Evolutionary conservation across 352 stramenopile genomes (phyloP).

Genomic region (Aphanomyces invadans): DNA sequence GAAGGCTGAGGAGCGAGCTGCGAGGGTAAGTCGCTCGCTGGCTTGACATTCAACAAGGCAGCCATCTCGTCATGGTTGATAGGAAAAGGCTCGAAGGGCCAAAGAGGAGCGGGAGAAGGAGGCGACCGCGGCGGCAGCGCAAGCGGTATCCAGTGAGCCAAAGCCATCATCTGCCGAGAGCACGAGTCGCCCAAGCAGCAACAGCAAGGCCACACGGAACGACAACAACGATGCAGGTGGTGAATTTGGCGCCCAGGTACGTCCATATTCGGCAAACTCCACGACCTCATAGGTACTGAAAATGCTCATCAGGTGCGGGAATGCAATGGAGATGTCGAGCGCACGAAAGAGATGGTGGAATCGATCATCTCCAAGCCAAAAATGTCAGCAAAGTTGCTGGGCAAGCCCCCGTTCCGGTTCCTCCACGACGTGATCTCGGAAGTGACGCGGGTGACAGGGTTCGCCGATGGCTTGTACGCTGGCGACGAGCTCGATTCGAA

Average conservation of each 20-base stretch:
- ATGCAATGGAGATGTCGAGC: slow-evolving; percentile 69
- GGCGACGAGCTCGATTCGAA: slow-evolving; percentile 85
- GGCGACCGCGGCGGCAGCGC: slow-evolving; percentile 21
- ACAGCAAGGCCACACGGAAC: slow-evolving; percentile 41
- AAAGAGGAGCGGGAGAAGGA: slow-evolving; percentile 32
- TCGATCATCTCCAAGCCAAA: slow-evolving; percentile 80
- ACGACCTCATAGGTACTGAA: no score
- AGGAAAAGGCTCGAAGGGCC: slow-evolving; percentile 11
- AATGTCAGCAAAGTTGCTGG: slow-evolving; percentile 73
- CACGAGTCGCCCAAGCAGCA: slow-evolving; percentile 34
- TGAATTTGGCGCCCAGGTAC: slow-evolving; percentile 12
- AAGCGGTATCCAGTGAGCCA: slow-evolving; percentile 1
- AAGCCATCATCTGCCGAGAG: slow-evolving; percentile 27
- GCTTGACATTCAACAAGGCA: neutral
- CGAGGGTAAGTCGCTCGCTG: neutral
- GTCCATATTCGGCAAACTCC: no score
- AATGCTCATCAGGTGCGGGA: slow-evolving; percentile 57
- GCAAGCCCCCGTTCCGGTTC: slow-evolving; percentile 84
- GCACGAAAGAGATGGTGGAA: slow-evolving; percentile 64
- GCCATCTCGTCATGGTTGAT: neutral
- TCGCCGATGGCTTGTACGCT: slow-evolving; percentile 76
- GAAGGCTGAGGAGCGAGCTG: slow-evolving; percentile 27
- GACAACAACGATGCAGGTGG: slow-evolving; percentile 16
- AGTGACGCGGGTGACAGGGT: slow-evolving; percentile 68
- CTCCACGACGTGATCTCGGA: slow-evolving; percentile 80